Evolutionary conservation across 2,329 filamentous ascomycete species (phyloP).

Genomic region (Trichophyton rubrum): DNA sequence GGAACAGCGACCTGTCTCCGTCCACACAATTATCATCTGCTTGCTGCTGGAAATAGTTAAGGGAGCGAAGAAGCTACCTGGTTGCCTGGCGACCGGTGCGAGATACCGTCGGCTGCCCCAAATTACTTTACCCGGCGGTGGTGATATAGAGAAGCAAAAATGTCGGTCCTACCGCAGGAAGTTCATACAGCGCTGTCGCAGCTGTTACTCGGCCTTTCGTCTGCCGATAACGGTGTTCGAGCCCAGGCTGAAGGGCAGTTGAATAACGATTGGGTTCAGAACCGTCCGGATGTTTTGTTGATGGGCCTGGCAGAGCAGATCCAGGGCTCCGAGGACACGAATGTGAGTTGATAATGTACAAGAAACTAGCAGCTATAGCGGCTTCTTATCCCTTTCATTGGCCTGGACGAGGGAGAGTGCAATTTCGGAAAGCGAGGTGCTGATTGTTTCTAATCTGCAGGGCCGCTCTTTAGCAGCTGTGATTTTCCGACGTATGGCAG

Average conservation of each 20-base stretch:
- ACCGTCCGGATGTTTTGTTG: conserved; percentile 72
- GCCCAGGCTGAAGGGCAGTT: conserved; percentile 81
- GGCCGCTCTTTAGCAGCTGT: conserved; percentile 84
- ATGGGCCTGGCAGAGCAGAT: conserved; percentile 94
- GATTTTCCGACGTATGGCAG: conserved; percentile 85
- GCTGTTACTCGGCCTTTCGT: conserved; percentile 79
- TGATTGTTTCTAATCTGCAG: conserved; percentile 35
- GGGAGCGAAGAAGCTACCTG: neutral
- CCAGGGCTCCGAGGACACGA: conserved; percentile 58
- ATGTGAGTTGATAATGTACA: conserved; percentile 41
- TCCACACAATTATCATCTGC: neutral
- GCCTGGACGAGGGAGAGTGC: no score
- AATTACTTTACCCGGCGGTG: neutral
- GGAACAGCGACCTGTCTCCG: neutral
- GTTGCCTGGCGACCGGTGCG: neutral
- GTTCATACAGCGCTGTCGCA: conserved; percentile 72
- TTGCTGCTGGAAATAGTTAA: neutral
- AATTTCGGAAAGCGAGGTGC: neutral
- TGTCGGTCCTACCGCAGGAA: conserved; percentile 79
- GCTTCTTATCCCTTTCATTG: no score
- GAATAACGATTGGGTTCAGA: conserved; percentile 75
- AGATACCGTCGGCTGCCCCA: neutral
- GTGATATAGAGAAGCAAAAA: conserved; percentile 26
- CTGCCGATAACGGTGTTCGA: conserved; percentile 73
- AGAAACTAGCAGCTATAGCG: no score